phyloP scores from a whole-genome alignment of 106 monocot species.

The Narthecium ossifragum region DNA sequence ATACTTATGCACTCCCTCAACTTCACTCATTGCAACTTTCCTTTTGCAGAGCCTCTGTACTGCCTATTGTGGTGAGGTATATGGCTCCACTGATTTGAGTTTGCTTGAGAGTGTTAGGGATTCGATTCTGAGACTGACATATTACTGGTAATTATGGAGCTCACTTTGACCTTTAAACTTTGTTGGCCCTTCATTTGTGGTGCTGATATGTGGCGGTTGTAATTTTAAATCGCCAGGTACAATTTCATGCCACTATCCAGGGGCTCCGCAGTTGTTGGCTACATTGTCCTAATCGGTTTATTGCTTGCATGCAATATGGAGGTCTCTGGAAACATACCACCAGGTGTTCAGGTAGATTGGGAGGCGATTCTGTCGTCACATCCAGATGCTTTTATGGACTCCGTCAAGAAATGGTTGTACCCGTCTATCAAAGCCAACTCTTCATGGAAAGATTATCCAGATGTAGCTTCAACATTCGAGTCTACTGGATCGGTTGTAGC shows the following conservation, averaged over 20 bases:
- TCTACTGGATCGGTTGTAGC: slow-evolving; percentile 78
- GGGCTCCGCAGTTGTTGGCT: slow-evolving; percentile 79
- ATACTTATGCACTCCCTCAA: not conserved
- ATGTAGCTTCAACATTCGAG: slow-evolving; percentile 50
- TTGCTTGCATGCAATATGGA: slow-evolving; percentile 90
- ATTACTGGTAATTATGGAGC: slow-evolving; percentile 80
- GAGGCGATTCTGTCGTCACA: slow-evolving; percentile 73
- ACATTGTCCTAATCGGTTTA: slow-evolving; percentile 65
- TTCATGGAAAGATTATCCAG: slow-evolving; percentile 74
- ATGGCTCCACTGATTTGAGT: slow-evolving; percentile 44
- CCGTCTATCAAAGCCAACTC: slow-evolving; percentile 56
- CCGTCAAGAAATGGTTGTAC: slow-evolving; percentile 66
- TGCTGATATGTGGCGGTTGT: too few species aligned
- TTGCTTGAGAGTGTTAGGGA: slow-evolving; percentile 56
- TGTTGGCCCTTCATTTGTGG: too few species aligned
- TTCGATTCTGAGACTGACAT: slow-evolving; percentile 73
- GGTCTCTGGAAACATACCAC: slow-evolving; percentile 57
- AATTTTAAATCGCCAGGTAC: too few species aligned
- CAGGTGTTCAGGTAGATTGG: slow-evolving; percentile 84
- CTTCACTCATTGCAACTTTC: not conserved
- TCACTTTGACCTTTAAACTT: too few species aligned
- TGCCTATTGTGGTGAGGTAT: slow-evolving; percentile 55
- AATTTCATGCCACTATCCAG: slow-evolving; percentile 94
- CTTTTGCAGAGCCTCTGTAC: slow-evolving; percentile 62
- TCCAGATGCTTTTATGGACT: slow-evolving; percentile 47